Base-by-base conservation (phyloP, 1,139 yeast genomes). In the Suhomyces wounanorum region DNA sequence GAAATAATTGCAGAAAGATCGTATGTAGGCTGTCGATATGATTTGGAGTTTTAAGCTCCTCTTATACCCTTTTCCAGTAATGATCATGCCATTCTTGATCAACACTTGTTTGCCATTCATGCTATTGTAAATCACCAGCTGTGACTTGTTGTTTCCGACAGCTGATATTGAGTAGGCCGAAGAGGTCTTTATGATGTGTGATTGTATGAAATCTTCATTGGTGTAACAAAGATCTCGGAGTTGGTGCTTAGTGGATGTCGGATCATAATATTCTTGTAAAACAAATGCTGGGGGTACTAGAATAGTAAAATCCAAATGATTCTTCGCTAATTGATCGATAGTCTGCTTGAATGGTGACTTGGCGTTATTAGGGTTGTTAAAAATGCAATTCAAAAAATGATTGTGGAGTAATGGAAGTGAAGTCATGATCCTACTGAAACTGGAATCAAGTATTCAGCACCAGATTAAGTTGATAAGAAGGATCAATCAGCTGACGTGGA, bases 351-450 rank as follows among this genome's bases (percentile, higher is more conserved):
- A 67, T 2, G 84, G 81, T 0, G 84, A 71, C 40, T 75, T 77
- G 8, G 68, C 59, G 9, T 85, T 81, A 47, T 79, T 74, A 2
- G 87, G 86, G 59, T 84, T 82, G 67, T 87, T 85, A 72, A 88
- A 87, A 26, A 88, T 66, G 49, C 84, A 77, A 66, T 87, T 85
- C 47, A 88, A 72, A 42, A 85, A 69, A 6, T 94, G 92, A 60
- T 88, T 87, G 52, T 81, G 68, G 45, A 85, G 72, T 46, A 69
- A 58, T 17, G 79, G 78, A 42, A 73, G 62, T 54, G 37, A 23
- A 14, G 37, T 18, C 42, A 38, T 28, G 33, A 28, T 26, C 14
- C 31, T 5, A n/a, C 42, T 38, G 33, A 11, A n/a, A 16, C 13
- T 25, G 31, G 17, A 21, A 9, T 30, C 33, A 13, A 13, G 13